phyloP scores from a whole-genome alignment of 176 grass and related monocot species.

The Poa pratensis region DNA sequence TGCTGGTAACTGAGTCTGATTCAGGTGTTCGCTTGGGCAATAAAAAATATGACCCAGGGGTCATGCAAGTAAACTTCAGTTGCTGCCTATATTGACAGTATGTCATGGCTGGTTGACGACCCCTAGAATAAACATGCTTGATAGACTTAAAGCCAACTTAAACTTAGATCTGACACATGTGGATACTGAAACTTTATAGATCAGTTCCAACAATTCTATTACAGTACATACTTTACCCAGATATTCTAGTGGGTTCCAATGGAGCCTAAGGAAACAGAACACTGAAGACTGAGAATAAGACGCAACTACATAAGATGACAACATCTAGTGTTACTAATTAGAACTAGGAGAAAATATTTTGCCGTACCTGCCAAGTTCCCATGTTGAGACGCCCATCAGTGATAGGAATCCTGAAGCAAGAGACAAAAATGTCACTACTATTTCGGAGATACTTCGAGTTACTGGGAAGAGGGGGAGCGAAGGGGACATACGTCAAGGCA shows the following conservation, averaged over 20 bases:
- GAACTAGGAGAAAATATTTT: conserved; percentile 4
- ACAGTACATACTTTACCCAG: not conserved
- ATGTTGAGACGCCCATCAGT: conserved; percentile 85
- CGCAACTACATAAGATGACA: not conserved
- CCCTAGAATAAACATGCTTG: not conserved
- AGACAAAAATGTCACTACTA: conserved; percentile 28
- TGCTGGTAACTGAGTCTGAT: not conserved
- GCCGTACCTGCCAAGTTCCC: conserved; percentile 89
- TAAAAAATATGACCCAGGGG: not conserved
- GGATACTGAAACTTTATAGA: not conserved
- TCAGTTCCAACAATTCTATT: not conserved
- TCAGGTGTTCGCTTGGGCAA: not conserved
- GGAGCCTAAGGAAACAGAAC: conserved; percentile 13
- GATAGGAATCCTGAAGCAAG: conserved; percentile 79
- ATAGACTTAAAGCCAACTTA: not conserved
- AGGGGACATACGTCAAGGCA: conserved; percentile 64
- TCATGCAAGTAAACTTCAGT: not conserved
- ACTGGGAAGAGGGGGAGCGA: not conserved
- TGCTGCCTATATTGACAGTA: not conserved
- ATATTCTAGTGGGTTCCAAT: not conserved
- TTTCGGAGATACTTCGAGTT: conserved; percentile 15
- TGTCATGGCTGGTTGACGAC: not conserved
- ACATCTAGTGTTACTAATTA: not conserved
- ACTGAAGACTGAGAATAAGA: not conserved
- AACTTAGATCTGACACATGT: not conserved